These are phyloP conservation scores for Amaranthus palmeri DNA, from an alignment of 148 eudicot genomes.

Conservation along the genomic window DNA sequence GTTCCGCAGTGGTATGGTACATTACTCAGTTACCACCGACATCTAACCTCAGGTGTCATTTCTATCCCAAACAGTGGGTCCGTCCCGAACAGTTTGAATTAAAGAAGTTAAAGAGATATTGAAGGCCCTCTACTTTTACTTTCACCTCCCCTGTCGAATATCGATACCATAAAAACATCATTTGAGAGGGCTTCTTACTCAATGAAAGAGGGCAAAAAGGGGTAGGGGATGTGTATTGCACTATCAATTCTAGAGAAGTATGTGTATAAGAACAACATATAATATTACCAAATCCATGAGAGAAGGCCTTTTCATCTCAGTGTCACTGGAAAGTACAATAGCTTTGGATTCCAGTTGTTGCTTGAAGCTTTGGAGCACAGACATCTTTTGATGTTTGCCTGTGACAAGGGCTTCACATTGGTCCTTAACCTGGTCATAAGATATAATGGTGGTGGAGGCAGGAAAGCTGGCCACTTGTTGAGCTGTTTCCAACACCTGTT, in stretches of 20 bases:
- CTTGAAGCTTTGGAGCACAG: constrained; percentile 68
- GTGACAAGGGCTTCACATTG: constrained; percentile 84
- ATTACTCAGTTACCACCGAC: too few species aligned
- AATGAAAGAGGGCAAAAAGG: background rate
- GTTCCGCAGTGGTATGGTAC: too few species aligned
- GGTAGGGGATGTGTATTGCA: too few species aligned
- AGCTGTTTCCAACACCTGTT: constrained; percentile 80
- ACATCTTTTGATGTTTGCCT: constrained; percentile 85
- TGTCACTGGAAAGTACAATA: constrained; percentile 32
- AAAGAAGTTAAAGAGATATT: too few species aligned
- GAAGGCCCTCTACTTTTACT: too few species aligned
- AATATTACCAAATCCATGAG: constrained; percentile 39
- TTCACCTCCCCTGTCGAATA: too few species aligned
- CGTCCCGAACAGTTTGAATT: too few species aligned
- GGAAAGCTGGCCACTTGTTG: constrained; percentile 75
- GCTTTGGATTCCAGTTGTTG: constrained; percentile 52
- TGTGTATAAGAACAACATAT: background rate
- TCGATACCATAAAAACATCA: background rate
- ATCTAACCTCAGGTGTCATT: too few species aligned
- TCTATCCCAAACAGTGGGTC: too few species aligned
- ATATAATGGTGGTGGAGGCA: constrained; percentile 40
- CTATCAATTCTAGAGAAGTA: background rate
- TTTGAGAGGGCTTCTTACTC: background rate
- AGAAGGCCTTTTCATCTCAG: constrained; percentile 23
- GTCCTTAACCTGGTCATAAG: constrained; percentile 79